These are phyloP conservation scores for Cyberlindnera saturnus DNA, from an alignment of 805 yeast species.

Conservation along the genomic window DNA sequence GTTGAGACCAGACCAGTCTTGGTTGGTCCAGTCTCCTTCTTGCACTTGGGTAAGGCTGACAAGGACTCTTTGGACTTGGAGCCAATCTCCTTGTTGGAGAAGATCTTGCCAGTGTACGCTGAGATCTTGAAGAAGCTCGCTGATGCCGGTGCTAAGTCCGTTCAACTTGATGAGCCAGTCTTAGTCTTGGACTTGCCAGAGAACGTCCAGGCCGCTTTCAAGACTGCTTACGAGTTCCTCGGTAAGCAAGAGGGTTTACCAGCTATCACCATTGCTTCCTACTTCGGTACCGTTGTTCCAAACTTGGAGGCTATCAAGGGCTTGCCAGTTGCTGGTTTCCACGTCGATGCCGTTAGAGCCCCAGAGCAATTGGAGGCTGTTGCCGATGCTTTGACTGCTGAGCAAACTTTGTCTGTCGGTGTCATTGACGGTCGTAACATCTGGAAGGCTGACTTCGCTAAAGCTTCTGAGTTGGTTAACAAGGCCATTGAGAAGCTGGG, in stretches of 20 bases:
- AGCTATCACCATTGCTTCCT: slow-evolving; percentile 78
- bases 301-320: slow-evolving; percentile 84
- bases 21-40: slow-evolving; percentile 94
- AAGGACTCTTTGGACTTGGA: slow-evolving; percentile 94
- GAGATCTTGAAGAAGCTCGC: slow-evolving; percentile 82
- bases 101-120: slow-evolving; percentile 89
- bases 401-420: slow-evolving; percentile 91
- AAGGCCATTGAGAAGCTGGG: slow-evolving; percentile 84
- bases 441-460: slow-evolving; percentile 95
- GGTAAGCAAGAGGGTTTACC: slow-evolving; percentile 66
- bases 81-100: slow-evolving; percentile 84
- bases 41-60: slow-evolving; percentile 95
- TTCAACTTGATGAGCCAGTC: slow-evolving; percentile 97
- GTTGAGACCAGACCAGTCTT: slow-evolving; percentile 96
- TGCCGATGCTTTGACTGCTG: slow-evolving; percentile 52
- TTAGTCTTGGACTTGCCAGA: slow-evolving; percentile 90
- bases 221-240: slow-evolving; percentile 78
- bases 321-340: slow-evolving; percentile 92
- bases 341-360: slow-evolving; percentile 92
- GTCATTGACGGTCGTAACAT: slow-evolving; percentile 98
- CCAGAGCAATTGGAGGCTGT: slow-evolving; percentile 94
- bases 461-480: slow-evolving; percentile 76
- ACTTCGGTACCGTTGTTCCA: slow-evolving; percentile 98
- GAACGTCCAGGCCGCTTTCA: slow-evolving; percentile 77
- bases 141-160: slow-evolving; percentile 90